A percentile compares a stretch with the other conserved stretches of the same genome.
Conservation (phyloP, 2,329 filamentous ascomycete species). For the Pestalotiopsis sp. region DNA sequence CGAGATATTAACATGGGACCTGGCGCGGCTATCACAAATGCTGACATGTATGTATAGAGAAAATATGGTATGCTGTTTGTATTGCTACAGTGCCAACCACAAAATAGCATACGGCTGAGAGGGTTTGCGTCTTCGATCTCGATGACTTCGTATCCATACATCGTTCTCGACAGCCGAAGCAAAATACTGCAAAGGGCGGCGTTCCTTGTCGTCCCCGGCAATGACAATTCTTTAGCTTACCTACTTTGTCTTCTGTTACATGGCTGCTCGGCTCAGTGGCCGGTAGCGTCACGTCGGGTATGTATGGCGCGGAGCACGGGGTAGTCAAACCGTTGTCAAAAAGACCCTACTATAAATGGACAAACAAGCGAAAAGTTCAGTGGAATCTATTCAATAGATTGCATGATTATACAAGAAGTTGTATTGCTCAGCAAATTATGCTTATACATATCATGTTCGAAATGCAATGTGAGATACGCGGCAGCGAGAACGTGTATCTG, state of each 20-base stretch:
- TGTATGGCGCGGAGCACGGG: background rate
- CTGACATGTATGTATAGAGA: background rate
- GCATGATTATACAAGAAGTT: no score
- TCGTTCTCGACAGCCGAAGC: no score
- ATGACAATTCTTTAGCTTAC: background rate
- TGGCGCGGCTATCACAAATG: background rate
- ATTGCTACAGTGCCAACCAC: background rate
- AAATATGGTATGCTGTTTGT: background rate
- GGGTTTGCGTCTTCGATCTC: background rate
- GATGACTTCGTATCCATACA: background rate
- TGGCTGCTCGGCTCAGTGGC: background rate
- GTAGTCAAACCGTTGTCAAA: no score
- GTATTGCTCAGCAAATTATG: no score
- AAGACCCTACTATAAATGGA: no score
- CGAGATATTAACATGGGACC: background rate
- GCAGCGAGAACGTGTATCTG: no score
- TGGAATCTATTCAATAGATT: no score
- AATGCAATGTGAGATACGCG: no score
- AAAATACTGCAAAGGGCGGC: no score
- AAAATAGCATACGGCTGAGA: background rate
- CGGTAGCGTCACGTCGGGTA: background rate
- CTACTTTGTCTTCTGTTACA: background rate
- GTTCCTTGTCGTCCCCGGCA: background rate
- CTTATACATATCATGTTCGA: no score
- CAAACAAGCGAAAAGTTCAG: no score